Evolutionary conservation across 2,329 filamentous ascomycete species (phyloP).

Genomic region (Penicillium sp.): DNA sequence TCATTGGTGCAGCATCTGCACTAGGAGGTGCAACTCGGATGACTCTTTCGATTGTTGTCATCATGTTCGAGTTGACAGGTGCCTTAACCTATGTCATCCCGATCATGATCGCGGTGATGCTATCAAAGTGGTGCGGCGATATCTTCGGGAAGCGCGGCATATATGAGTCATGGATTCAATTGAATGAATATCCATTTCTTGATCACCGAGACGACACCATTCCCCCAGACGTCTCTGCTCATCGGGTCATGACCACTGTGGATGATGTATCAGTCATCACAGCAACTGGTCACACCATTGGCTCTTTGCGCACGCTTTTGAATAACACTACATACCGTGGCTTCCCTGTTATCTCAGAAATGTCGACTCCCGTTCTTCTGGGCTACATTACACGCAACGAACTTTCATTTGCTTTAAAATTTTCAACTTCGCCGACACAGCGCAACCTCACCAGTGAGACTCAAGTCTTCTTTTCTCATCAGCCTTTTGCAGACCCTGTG

Average conservation of each 20-base stretch:
- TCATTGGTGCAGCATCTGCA: slow-evolving; percentile 92
- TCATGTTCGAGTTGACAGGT: slow-evolving; percentile 98
- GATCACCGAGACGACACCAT: slow-evolving; percentile 79
- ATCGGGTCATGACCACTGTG: slow-evolving; percentile 85
- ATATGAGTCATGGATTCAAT: slow-evolving; percentile 96
- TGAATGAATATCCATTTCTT: slow-evolving; percentile 92
- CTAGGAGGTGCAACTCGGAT: slow-evolving; percentile 90
- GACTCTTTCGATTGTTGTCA: slow-evolving; percentile 97
- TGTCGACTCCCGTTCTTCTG: slow-evolving; percentile 72
- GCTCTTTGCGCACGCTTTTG: slow-evolving; percentile 68
- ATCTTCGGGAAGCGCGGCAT: slow-evolving; percentile 90
- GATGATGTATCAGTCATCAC: slow-evolving; percentile 88
- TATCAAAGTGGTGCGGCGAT: slow-evolving; percentile 97
- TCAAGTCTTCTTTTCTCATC: slow-evolving; percentile 80
- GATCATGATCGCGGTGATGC: slow-evolving; percentile 98
- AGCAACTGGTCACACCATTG: slow-evolving; percentile 82
- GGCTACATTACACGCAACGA: slow-evolving; percentile 95
- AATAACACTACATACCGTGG: slow-evolving; percentile 76
- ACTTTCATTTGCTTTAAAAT: slow-evolving; percentile 73
- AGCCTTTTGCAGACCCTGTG: slow-evolving; percentile 73
- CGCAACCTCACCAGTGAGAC: slow-evolving; percentile 63
- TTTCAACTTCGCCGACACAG: slow-evolving; percentile 50
- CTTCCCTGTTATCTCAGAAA: slow-evolving; percentile 83
- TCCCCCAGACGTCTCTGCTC: slow-evolving; percentile 80
- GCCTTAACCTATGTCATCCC: slow-evolving; percentile 94